phyloP scores from a whole-genome alignment of 116 monocot species.

The Papilionanthe hybrid region DNA sequence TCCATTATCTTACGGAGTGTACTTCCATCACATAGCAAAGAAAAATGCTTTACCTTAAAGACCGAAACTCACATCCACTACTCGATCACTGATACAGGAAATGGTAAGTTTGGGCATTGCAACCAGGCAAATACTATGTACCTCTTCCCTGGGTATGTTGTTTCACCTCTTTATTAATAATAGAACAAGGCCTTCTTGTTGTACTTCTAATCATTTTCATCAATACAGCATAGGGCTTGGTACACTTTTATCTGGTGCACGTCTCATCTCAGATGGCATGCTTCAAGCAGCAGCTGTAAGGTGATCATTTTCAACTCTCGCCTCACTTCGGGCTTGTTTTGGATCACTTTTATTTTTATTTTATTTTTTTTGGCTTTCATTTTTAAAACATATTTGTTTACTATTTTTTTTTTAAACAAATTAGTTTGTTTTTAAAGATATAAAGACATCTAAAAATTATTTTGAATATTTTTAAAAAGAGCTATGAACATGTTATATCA shows the following conservation, averaged over 20 bases:
- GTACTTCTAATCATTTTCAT: background rate
- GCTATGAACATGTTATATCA: too few species aligned
- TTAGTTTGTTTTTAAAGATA: too few species aligned
- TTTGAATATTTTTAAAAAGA: too few species aligned
- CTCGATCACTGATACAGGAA: constrained; percentile 33
- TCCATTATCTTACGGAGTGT: too few species aligned
- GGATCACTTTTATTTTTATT: background rate
- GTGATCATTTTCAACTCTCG: constrained; percentile 22
- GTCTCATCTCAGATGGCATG: constrained; percentile 94
- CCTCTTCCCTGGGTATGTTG: constrained; percentile 94
- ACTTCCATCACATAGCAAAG: too few species aligned
- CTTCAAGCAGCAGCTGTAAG: constrained; percentile 98
- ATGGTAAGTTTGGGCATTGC: constrained; percentile 85
- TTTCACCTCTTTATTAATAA: constrained; percentile 1
- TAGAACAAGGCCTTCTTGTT: background rate
- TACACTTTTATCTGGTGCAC: constrained; percentile 93
- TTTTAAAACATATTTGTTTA: too few species aligned
- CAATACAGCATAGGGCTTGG: constrained; percentile 84
- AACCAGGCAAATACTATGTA: constrained; percentile 99
- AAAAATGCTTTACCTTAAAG: background rate
- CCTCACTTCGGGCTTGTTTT: background rate
- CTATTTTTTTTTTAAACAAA: too few species aligned
- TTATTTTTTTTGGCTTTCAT: background rate
- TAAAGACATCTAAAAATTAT: too few species aligned
- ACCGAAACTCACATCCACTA: background rate